phyloP scores from a whole-genome alignment of 495 filamentous ascomycete species.

The Bacidia gigantensis region DNA sequence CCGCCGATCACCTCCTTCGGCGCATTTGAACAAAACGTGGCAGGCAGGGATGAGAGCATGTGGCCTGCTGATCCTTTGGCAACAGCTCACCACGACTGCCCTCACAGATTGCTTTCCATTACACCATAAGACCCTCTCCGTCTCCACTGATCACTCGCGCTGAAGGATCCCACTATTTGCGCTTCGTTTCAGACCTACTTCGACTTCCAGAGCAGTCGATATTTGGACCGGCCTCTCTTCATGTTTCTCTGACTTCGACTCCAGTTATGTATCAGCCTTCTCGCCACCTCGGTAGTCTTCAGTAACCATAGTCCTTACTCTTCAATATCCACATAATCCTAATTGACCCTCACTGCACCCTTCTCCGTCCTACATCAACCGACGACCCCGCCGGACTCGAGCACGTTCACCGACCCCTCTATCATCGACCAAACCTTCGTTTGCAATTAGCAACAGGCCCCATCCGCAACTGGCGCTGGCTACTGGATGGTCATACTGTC shows the following conservation, averaged over 20 bases:
- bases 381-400: too few relatives aligned
- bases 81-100: neutral
- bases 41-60: constrained; percentile 6
- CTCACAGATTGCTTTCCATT: neutral
- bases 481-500: neutral
- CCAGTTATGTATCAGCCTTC: constrained; percentile 1
- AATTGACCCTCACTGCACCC: neutral
- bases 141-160: neutral
- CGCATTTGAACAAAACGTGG: constrained; percentile 7
- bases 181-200: constrained; percentile 6
- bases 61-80: constrained; percentile 3
- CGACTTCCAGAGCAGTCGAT: neutral
- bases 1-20: constrained; percentile 7
- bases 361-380: neutral
- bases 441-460: neutral
- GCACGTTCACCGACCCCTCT: neutral
- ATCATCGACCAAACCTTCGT: neutral
- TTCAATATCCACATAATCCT: constrained; percentile 1
- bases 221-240: neutral
- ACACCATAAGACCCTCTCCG: constrained; percentile 2
- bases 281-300: neutral
- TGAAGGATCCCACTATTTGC: neutral
- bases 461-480: constrained; percentile 3
- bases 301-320: neutral
- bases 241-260: too few relatives aligned